Evolutionary conservation across 495 filamentous ascomycete genomes (phyloP), one percentile per base, ranked within the genome.

Genomic region (Hypoxylon trugodes): DNA sequence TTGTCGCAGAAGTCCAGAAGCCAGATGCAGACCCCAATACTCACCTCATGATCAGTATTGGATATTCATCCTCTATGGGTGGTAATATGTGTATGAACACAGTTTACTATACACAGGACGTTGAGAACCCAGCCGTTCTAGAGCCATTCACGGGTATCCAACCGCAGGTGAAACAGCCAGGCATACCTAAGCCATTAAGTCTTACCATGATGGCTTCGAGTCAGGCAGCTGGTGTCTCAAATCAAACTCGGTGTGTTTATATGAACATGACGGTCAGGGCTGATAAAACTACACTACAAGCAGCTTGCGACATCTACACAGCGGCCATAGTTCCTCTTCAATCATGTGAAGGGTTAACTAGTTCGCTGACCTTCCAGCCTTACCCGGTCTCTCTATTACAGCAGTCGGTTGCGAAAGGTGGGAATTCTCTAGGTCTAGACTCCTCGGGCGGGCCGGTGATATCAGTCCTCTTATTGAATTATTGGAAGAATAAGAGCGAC

Each of bases 71-170:
- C 7, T 6, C 8, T 0, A n/a, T 53, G 13, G 22, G 49, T 24
- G 9, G 22, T 5, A 30, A 47, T 19, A 12, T 57, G 6, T 32
- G 45, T 3, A 30, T 54, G 38, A 70, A 67, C 12, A 51, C 57
- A 59, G 21, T 61, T 8, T 70, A 67, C 21, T 61, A 65, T 33
- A 61, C 55, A 2, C 35, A 49, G 6, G 43, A 8, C 1, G 54
- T 52, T n/a, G 61, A 65, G 18, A 57, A 63, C 10, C 47, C 59
- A 16, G 54, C 53, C 0, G 42, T 49, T 8, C 56, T 71, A 1
- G 33, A 50, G 1, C 51, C 60, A 1, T 71, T 65, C 25, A 36
- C 52, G 6, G 9, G 24, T 0, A 43, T 68, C 7, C 7, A 63
- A 2, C 37, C 64, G 22, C 68, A 67, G 40, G 52, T 60, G 6